These are phyloP conservation scores for Plasmodium malariae DNA, from an alignment of 169 alveolate species.

Conservation along the genomic window DNA sequence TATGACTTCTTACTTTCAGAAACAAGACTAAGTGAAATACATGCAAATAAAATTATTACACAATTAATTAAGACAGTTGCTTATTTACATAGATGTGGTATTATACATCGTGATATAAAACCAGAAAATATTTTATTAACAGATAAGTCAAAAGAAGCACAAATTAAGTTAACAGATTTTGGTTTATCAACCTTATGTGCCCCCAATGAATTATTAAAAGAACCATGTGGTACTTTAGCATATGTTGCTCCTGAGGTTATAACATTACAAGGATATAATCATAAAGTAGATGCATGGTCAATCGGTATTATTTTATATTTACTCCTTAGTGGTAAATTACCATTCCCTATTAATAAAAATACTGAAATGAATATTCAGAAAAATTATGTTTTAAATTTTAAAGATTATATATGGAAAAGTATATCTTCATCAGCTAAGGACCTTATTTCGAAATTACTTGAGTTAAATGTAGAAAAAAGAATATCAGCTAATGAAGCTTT, in stretches of 20 bases:
- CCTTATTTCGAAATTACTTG: constrained; percentile 79
- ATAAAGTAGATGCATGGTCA: constrained; percentile 94
- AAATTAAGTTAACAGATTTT: constrained; percentile 96
- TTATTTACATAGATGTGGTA: constrained; percentile 95
- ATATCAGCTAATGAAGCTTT: constrained; percentile 89
- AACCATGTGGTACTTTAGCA: constrained; percentile 94
- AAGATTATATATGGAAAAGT: constrained; percentile 87
- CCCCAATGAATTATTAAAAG: constrained; percentile 90
- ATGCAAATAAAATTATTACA: constrained; percentile 88
- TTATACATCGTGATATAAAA: constrained; percentile 96
- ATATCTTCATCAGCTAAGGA: constrained; percentile 89
- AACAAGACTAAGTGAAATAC: constrained; percentile 85
- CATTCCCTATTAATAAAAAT: constrained; percentile 89
- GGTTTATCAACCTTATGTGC: constrained; percentile 93
- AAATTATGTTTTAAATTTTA: constrained; percentile 82
- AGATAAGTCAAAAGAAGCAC: constrained; percentile 92
- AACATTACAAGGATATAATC: constrained; percentile 91
- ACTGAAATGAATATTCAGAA: constrained; percentile 73
- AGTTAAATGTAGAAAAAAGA: constrained; percentile 83
- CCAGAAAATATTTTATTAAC: constrained; percentile 97
- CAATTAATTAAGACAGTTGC: constrained; percentile 94
- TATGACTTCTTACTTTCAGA: constrained; percentile 84
- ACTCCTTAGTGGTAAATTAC: constrained; percentile 91
- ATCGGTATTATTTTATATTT: constrained; percentile 93
- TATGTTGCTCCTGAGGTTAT: constrained; percentile 95